phyloP scores from a whole-genome alignment of 768 basidiomycete genomes.

The Boletales sp. region DNA sequence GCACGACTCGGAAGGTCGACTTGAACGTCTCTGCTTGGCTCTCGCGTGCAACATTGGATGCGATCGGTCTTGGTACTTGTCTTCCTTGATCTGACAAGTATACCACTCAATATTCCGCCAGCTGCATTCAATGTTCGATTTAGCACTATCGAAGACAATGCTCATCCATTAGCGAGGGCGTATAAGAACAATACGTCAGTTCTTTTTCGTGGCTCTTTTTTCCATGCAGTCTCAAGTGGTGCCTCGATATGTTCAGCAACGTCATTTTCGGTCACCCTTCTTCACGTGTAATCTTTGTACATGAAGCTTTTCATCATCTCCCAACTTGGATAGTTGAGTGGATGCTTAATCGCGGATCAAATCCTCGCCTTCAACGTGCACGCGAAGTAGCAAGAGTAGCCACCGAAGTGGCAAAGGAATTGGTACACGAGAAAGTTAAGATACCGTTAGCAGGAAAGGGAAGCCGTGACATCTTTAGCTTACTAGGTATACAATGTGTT shows the following conservation, averaged over 20 bases:
- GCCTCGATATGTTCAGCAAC: too few relatives aligned
- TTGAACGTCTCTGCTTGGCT: slow-evolving; percentile 27
- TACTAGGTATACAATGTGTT: too few relatives aligned
- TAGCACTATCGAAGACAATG: neutral
- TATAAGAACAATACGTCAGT: too few relatives aligned
- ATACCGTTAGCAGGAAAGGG: slow-evolving; percentile 1
- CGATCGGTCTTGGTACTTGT: neutral
- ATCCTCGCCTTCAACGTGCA: slow-evolving; percentile 11
- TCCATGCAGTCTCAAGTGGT: too few relatives aligned
- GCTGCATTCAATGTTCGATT: slow-evolving; percentile 52
- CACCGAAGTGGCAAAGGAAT: neutral
- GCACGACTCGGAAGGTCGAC: slow-evolving; percentile 7
- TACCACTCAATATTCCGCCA: neutral
- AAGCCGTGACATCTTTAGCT: slow-evolving; percentile 18
- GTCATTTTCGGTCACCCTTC: slow-evolving; percentile 19
- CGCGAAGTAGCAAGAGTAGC: neutral
- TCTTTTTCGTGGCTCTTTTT: too few relatives aligned
- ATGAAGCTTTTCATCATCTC: neutral
- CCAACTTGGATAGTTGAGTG: slow-evolving; percentile 25
- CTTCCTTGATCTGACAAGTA: neutral
- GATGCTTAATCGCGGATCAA: slow-evolving; percentile 26
- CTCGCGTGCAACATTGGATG: slow-evolving; percentile 45
- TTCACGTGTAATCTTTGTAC: slow-evolving; percentile 9
- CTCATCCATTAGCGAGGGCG: neutral
- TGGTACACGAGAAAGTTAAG: slow-evolving; percentile 8